These are phyloP conservation scores for Cryphonectria carpinicola DNA, from an alignment of 2,329 filamentous ascomycete genomes.

Conservation along the genomic window DNA sequence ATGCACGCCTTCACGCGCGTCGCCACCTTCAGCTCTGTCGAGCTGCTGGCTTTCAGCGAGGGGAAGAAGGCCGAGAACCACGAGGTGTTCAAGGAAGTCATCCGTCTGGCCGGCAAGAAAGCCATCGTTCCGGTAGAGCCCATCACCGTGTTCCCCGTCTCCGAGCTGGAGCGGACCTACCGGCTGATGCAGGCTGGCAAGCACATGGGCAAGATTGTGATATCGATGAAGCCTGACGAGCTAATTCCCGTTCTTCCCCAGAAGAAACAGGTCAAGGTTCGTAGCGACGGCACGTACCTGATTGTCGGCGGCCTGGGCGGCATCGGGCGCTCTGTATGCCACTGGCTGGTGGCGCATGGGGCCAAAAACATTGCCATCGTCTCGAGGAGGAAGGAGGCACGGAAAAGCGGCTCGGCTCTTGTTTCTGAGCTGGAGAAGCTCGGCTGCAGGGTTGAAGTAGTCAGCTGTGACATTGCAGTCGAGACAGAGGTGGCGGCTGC, in stretches of 20 bases:
- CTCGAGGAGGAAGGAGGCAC: constrained; percentile 33
- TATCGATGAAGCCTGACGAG: constrained; percentile 33
- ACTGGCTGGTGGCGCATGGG: constrained; percentile 38
- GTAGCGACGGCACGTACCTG: constrained; percentile 37
- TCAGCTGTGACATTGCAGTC: constrained; percentile 38
- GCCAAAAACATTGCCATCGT: constrained; percentile 39
- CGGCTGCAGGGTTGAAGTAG: constrained; percentile 33
- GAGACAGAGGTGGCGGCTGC: constrained; percentile 35
- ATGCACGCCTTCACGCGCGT: constrained; percentile 34
- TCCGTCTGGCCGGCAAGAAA: constrained; percentile 13
- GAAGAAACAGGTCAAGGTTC: constrained; percentile 25
- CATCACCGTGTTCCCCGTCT: constrained; percentile 20
- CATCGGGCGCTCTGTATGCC: constrained; percentile 38
- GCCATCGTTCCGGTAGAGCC: constrained; percentile 18
- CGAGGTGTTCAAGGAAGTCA: neutral
- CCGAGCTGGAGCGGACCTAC: constrained; percentile 42
- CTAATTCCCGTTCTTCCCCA: constrained; percentile 31
- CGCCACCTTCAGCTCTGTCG: constrained; percentile 38
- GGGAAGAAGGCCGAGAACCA: neutral
- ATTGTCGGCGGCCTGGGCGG: constrained; percentile 42
- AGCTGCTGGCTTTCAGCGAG: constrained; percentile 31
- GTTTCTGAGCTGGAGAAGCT: constrained; percentile 32
- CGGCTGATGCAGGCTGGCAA: constrained; percentile 38
- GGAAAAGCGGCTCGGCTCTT: constrained; percentile 29
- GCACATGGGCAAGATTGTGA: constrained; percentile 42